Base-by-base conservation (phyloP, 306 rosid genomes). In the Pyrus pyrifolia region DNA sequence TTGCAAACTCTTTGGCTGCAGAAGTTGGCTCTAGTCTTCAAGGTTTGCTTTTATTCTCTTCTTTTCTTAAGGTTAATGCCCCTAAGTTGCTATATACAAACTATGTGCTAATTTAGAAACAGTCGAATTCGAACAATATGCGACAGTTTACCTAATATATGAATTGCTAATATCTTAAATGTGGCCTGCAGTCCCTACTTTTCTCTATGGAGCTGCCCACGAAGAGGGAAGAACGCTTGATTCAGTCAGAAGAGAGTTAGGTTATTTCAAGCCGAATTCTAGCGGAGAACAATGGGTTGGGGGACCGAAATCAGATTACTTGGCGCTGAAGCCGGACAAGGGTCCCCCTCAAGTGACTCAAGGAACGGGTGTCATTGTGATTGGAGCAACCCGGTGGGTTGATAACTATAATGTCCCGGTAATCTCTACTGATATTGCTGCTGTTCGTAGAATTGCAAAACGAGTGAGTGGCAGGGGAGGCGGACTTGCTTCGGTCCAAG, bases 391-490 rank as follows among this genome's bases (percentile, higher is more conserved):
- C 25, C 68, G 30, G 49, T 87, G 89, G 86, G 91, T 87, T 46
- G 97, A 90, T 74, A 94, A 92, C 74, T 94, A 86, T 81, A 94
- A 94, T 55, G 79, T 94, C 64, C 96, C 98, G 2, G 76, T 92
- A 73, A 61, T 85, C 65, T 83, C 96, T 67, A 76, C 91, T 22
- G 85, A 92, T 70, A 81, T 92, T 1, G 59, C 74, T 4, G 84
- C 73, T 13, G 86, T 79, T 73, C 86, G 88, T 9, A 85, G 87
- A 76, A 86, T 87, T 63, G 88, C 91, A 0, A 87, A 75, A 74
- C 78, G 61, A 11, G 76, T 87, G 4, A 81, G 89, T 35, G 87
- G 83, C 67, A 70, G 87, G 76, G 89, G 89, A 42, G 89, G 86
- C 11, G 91, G 87, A 31, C 88, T 95, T 72, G 79, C 91, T 53